These are phyloP conservation scores for Blastocystis sp. DNA, from an alignment of 352 stramenopile genomes.

Conservation along the genomic window DNA sequence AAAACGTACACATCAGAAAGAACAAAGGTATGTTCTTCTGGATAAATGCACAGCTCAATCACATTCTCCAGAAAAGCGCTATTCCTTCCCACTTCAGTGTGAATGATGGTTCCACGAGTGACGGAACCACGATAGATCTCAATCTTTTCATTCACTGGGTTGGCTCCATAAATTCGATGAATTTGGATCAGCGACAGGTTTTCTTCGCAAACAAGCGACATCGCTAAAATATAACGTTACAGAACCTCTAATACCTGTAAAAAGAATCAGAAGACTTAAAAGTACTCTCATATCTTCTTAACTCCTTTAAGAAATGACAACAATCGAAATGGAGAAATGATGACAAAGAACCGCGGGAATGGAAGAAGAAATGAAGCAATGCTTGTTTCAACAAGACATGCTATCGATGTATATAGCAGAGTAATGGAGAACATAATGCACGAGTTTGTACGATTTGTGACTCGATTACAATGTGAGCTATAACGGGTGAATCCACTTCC, in stretches of 20 bases:
- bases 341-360: neutral
- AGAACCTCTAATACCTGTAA: slow-evolving; percentile 16
- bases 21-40: slow-evolving; percentile 31
- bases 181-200: neutral
- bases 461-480: no score
- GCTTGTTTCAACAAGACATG: neutral
- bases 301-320: neutral
- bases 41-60: slow-evolving; percentile 43
- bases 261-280: slow-evolving; percentile 31
- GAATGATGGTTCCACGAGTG: neutral
- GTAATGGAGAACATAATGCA: no score
- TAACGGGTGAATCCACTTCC: no score
- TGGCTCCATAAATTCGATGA: slow-evolving; percentile 52
- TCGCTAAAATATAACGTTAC: neutral
- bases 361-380: neutral
- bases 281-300: neutral
- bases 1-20: slow-evolving; percentile 18
- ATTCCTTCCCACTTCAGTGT: slow-evolving; percentile 41
- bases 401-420: neutral
- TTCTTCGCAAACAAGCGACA: slow-evolving; percentile 40
- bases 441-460: no score
- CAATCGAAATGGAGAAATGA: neutral
- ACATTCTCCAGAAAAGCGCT: slow-evolving; percentile 33
- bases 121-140: slow-evolving; percentile 36
- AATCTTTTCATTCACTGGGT: slow-evolving; percentile 55